These are phyloP conservation scores for Solanum hybrid DNA, from an alignment of 305 asterid species.

Conservation along the genomic window DNA sequence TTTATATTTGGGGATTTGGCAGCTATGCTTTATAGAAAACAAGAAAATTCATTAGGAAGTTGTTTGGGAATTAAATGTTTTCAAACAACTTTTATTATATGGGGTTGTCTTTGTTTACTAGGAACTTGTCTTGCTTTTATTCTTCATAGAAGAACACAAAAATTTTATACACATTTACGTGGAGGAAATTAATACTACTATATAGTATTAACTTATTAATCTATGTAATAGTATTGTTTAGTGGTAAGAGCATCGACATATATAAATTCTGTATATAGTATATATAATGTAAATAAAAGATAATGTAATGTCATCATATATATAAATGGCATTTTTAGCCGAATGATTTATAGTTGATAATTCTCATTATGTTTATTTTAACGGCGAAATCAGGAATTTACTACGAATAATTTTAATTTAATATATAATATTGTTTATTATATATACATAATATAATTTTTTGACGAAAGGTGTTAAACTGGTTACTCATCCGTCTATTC, in stretches of 20 bases:
- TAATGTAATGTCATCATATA: neutral
- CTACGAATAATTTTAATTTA: neutral
- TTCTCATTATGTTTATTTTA: neutral
- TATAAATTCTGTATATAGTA: neutral
- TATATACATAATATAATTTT: too few relatives aligned
- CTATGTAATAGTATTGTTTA: neutral
- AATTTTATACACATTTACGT: conserved; percentile 11
- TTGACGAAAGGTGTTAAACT: too few relatives aligned
- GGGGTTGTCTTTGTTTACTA: conserved; percentile 53
- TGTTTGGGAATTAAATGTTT: conserved; percentile 61
- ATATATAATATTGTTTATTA: too few relatives aligned
- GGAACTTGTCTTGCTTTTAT: conserved; percentile 45
- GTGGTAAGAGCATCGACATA: neutral
- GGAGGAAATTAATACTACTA: neutral
- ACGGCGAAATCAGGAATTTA: neutral
- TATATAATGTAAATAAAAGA: neutral
- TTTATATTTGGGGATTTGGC: conserved; percentile 69
- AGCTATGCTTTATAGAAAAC: conserved; percentile 38
- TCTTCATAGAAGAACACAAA: conserved; percentile 46
- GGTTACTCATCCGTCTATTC: neutral
- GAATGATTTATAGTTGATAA: neutral
- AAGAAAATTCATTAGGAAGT: conserved; percentile 3
- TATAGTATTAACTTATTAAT: neutral
- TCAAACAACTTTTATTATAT: conserved; percentile 37
- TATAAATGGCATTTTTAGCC: neutral